Conservation (phyloP, 2,329 filamentous ascomycete species). For the Penicillium sp. region DNA sequence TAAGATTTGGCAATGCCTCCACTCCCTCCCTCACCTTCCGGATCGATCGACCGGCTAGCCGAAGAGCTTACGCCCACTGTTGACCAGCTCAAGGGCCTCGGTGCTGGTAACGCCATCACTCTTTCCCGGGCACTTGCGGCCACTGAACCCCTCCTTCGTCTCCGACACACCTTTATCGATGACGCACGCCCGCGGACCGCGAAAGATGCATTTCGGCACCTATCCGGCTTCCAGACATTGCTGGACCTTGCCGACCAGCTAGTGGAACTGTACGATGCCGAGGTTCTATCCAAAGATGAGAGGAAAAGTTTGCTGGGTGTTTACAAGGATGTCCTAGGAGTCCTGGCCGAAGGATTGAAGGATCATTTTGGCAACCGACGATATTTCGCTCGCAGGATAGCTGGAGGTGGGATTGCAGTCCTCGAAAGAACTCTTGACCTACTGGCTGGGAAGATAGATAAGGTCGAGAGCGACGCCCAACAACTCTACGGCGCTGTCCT, state of each 20-base stretch:
- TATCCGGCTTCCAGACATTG: conserved; percentile 73
- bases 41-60: conserved; percentile 34
- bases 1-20: conserved; percentile 34
- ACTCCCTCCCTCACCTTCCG: conserved; percentile 29
- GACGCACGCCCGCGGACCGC: conserved; percentile 48
- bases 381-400: conserved; percentile 76
- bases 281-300: conserved; percentile 58
- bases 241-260: conserved; percentile 68
- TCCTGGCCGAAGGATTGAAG: conserved; percentile 72
- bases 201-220: conserved; percentile 80
- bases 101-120: conserved; percentile 27
- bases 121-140: conserved; percentile 43
- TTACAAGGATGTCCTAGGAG: conserved; percentile 55
- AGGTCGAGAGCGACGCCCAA: conserved; percentile 57
- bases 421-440: conserved; percentile 68
- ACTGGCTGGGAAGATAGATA: conserved; percentile 59
- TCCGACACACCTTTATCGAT: conserved; percentile 64
- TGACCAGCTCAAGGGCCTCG: conserved; percentile 36
- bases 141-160: conserved; percentile 58
- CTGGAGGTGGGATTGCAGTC: conserved; percentile 74
- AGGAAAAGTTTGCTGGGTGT: conserved; percentile 68
- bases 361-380: conserved; percentile 81
- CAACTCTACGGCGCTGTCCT: conserved; percentile 81
- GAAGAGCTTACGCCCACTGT: conserved; percentile 40
- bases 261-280: conserved; percentile 68